Conservation (phyloP, 148 eudicot genomes). For the Chenopodium formosanum region DNA sequence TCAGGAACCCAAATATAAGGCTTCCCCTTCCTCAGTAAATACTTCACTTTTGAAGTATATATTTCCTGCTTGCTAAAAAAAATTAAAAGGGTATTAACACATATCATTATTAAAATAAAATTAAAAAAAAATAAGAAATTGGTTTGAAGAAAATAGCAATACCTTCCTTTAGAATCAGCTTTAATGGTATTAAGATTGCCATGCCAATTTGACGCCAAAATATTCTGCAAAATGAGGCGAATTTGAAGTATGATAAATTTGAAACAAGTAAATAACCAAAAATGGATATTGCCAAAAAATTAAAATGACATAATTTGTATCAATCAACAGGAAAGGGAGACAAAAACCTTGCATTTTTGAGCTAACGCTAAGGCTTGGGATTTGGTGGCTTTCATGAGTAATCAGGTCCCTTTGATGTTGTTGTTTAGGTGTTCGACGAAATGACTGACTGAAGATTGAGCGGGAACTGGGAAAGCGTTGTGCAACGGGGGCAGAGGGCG, state of each 20-base stretch:
- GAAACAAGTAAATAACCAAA: too few species aligned
- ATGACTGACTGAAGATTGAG: slow-evolving; percentile 6
- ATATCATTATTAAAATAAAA: slow-evolving; percentile 3
- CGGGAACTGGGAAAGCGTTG: background rate
- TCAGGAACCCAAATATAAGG: slow-evolving; percentile 85
- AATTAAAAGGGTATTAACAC: background rate
- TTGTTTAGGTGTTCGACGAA: slow-evolving; percentile 44
- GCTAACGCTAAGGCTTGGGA: slow-evolving; percentile 50
- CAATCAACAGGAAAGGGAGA: background rate
- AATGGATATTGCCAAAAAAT: background rate
- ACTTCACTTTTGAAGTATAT: slow-evolving; percentile 69
- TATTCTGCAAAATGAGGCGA: slow-evolving; percentile 45
- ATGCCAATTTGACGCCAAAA: slow-evolving; percentile 88
- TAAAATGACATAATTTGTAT: too few species aligned
- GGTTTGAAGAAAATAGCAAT: background rate
- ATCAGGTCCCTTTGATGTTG: slow-evolving; percentile 9
- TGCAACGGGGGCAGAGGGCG: background rate
- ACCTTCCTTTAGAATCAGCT: slow-evolving; percentile 76
- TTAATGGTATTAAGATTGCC: slow-evolving; percentile 78
- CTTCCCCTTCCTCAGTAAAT: slow-evolving; percentile 67
- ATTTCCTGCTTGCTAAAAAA: slow-evolving; percentile 69
- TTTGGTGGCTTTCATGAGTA: slow-evolving; percentile 48
- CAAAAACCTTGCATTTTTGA: slow-evolving; percentile 74
- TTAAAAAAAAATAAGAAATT: background rate
- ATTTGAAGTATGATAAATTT: background rate